Conservation (phyloP, 768 basidiomycete genomes). For the Boletus subcaerulescens region DNA sequence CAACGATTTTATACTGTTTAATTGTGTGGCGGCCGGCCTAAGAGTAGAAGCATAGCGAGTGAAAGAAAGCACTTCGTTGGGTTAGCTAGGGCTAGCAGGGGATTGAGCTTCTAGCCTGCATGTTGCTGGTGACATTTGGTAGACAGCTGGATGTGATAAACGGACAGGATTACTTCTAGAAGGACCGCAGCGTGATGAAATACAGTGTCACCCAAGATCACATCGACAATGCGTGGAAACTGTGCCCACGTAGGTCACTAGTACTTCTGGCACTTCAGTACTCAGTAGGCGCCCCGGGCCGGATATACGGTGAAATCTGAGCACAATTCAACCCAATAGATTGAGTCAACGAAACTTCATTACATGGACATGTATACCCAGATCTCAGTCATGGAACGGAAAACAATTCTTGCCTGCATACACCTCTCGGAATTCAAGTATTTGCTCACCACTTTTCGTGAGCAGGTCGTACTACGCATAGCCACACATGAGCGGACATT, state of each 20-base stretch:
- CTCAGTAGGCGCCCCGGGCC: too few species aligned
- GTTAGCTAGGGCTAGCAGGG: not conserved
- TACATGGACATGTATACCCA: not conserved
- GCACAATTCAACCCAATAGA: not conserved
- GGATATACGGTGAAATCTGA: not conserved
- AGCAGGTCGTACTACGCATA: slow-evolving; percentile 44
- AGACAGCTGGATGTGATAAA: too few species aligned
- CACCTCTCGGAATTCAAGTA: not conserved
- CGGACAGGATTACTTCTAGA: not conserved
- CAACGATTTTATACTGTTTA: slow-evolving; percentile 6
- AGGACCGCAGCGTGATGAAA: not conserved
- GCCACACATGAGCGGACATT: not conserved
- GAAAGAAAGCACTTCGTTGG: not conserved
- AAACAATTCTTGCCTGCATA: too few species aligned
- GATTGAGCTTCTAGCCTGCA: not conserved
- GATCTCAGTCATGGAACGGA: not conserved
- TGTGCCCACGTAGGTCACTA: not conserved
- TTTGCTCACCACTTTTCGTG: slow-evolving; percentile 48
- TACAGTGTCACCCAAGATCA: too few species aligned
- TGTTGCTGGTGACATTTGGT: not conserved
- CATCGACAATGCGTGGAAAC: too few species aligned
- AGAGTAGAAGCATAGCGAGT: not conserved
- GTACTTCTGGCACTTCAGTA: not conserved
- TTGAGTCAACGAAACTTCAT: not conserved
- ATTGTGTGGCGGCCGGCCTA: not conserved